Evolutionary conservation across 495 filamentous ascomycete species (phyloP), one percentile per base, ranked within the genome.

Genomic region (Sordaria brevicollis): DNA sequence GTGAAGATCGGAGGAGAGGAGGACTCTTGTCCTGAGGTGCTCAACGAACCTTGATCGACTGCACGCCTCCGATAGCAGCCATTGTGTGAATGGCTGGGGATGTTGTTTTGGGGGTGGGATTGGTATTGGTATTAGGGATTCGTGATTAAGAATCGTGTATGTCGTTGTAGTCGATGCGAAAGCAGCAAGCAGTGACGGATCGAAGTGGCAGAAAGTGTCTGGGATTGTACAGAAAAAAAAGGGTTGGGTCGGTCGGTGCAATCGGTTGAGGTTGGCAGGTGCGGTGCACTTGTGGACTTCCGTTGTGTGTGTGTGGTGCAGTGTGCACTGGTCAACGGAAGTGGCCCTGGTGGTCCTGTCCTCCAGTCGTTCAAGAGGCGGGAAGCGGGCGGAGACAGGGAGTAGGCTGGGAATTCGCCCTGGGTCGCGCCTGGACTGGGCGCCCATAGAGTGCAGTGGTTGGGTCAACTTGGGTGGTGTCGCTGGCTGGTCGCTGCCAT

Each of bases 1-100:
- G 21, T 10, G 29, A 34, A 57, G 21, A 25, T 62, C 25, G 33
- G 21, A 31, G 49, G 49, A 54, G 10, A 54, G 25, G 19, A 11
- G 25, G 19, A 11, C 9, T 2, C 10, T 54, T 2, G 57, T 2
- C 10, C 25, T 2, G 57, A 36, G 17, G 54, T n/a, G n/a, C n/a
- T 38, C 21, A 66, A 76, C 83, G 70, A 79, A 87, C 86, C 84
- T 88, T 88, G 76, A 88, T 81, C 68, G 85, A 87, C 75, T 87
- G 84, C 68, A 84, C 83, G 68, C 71, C 67, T 68, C 82, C 83
- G 67, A 82, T 84, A 72, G 81, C 79, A 70, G 85, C 82, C 86
- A 88, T 88, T 70, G 72, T 81, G 72, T 49, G 62, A 62, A 43
- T 68, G 37, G 54, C 36, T 73, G 65, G 43, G 54, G 31, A n/a